Evolutionary conservation across 257 asterid genomes (phyloP).

Genomic region (Lavandula angustifolia): DNA sequence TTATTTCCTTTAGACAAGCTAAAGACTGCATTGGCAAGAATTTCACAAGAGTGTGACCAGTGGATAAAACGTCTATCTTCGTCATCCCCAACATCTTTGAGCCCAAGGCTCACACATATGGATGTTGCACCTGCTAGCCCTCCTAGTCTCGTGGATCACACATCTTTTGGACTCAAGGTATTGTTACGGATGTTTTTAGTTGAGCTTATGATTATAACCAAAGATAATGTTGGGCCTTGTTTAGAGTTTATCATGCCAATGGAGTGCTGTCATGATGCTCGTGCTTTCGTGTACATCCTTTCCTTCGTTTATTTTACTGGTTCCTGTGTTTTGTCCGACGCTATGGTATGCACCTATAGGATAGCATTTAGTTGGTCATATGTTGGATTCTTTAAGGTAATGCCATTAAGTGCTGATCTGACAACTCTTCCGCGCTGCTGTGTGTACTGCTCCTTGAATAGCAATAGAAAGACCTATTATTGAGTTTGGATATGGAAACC

Average conservation of each 20-base stretch:
- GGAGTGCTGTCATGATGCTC: constrained; percentile 13
- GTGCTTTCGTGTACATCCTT: constrained; percentile 18
- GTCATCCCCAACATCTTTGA: constrained; percentile 57
- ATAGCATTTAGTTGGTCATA: constrained; percentile 16
- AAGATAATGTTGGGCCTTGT: too few species aligned
- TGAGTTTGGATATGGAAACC: constrained; percentile 15
- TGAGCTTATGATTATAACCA: too few species aligned
- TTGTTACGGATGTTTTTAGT: too few species aligned
- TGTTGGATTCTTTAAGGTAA: too few species aligned
- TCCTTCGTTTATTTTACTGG: constrained; percentile 1
- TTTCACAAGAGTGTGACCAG: constrained; percentile 88
- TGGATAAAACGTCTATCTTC: constrained; percentile 77
- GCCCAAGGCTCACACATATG: constrained; percentile 61
- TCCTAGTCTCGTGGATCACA: constrained; percentile 62
- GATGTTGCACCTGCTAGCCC: constrained; percentile 94
- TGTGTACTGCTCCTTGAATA: constrained; percentile 16
- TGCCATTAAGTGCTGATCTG: constrained; percentile 23
- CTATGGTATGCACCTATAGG: not conserved
- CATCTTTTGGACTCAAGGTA: constrained; percentile 84
- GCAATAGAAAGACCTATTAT: not conserved
- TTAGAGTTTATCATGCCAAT: constrained; percentile 32
- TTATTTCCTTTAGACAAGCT: constrained; percentile 70
- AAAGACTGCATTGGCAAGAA: constrained; percentile 79
- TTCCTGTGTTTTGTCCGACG: not conserved
- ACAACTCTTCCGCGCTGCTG: constrained; percentile 16